phyloP scores from a whole-genome alignment of 75 land plant genomes.

The Cupressus sempervirens region DNA sequence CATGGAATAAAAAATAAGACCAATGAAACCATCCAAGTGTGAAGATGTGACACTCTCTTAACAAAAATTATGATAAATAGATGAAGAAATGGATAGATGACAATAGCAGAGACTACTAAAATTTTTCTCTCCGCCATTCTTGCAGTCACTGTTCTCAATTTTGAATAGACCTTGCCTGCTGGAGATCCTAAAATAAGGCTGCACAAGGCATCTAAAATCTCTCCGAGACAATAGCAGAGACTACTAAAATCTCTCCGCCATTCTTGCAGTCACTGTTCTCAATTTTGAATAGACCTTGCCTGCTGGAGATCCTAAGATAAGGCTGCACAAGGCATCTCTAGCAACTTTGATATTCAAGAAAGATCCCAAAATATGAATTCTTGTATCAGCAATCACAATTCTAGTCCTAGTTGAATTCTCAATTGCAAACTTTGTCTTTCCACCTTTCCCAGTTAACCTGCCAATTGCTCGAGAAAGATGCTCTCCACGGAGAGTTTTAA shows the following conservation, averaged over 20 bases:
- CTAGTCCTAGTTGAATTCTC: constrained; percentile 91
- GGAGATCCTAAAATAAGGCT: constrained; percentile 91
- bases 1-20: background rate
- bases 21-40: background rate
- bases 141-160: constrained; percentile 69
- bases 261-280: constrained; percentile 66
- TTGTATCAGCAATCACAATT: constrained; percentile 87
- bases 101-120: constrained; percentile 17
- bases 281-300: constrained; percentile 94
- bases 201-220: constrained; percentile 85
- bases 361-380: constrained; percentile 85
- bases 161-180: constrained; percentile 94
- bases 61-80: background rate
- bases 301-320: constrained; percentile 92
- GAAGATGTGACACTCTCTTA: background rate
- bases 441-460: constrained; percentile 87
- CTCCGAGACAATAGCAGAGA: constrained; percentile 28
- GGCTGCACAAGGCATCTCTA: constrained; percentile 87
- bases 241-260: constrained; percentile 72
- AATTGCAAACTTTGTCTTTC: constrained; percentile 91
- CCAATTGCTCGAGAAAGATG: constrained; percentile 96
- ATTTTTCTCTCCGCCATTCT: constrained; percentile 85
- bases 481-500: constrained; percentile 84
- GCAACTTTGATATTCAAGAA: constrained; percentile 82
- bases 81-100: background rate